Conservation (phyloP, 2,329 filamentous ascomycete species). For the Aspergillus fijiensis region DNA sequence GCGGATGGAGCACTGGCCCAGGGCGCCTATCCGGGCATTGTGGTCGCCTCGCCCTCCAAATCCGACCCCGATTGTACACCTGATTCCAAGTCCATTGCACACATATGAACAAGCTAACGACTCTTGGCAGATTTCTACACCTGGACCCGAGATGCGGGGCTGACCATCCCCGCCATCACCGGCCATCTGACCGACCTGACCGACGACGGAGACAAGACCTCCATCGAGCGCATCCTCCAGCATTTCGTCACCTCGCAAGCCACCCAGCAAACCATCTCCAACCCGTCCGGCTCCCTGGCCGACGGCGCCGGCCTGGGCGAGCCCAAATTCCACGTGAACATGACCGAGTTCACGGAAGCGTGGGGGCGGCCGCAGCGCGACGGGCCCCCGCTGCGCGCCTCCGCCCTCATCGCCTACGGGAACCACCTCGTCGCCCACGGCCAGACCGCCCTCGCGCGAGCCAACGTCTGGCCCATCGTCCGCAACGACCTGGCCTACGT, state of each 20-base stretch:
- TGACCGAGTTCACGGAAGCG: conserved; percentile 57
- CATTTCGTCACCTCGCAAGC: conserved; percentile 67
- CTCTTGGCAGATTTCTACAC: conserved; percentile 66
- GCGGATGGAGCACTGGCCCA: conserved; percentile 29
- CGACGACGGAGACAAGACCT: conserved; percentile 50
- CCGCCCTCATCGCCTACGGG: conserved; percentile 69
- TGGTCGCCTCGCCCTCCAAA: conserved; percentile 56
- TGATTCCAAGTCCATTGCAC: no score
- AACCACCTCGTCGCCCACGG: conserved; percentile 68
- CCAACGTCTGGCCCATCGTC: conserved; percentile 68
- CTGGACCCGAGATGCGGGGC: conserved; percentile 71
- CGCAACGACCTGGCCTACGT: conserved; percentile 73
- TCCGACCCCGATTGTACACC: conserved; percentile 53
- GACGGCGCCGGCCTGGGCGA: conserved; percentile 60
- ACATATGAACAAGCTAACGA: background rate
- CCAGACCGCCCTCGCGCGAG: conserved; percentile 48
- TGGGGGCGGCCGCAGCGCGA: conserved; percentile 80
- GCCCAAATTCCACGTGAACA: conserved; percentile 68
- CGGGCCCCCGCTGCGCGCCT: conserved; percentile 72
- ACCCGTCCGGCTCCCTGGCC: conserved; percentile 61
- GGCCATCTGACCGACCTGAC: conserved; percentile 59
- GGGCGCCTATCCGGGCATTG: conserved; percentile 51
- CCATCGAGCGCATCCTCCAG: conserved; percentile 61
- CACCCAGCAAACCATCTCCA: conserved; percentile 62
- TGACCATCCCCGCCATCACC: conserved; percentile 64